Percentiles rank a stretch among this genome's conserved stretches.
Conservation (phyloP, 169 alveolate genomes). For the Plasmodium adleri region DNA sequence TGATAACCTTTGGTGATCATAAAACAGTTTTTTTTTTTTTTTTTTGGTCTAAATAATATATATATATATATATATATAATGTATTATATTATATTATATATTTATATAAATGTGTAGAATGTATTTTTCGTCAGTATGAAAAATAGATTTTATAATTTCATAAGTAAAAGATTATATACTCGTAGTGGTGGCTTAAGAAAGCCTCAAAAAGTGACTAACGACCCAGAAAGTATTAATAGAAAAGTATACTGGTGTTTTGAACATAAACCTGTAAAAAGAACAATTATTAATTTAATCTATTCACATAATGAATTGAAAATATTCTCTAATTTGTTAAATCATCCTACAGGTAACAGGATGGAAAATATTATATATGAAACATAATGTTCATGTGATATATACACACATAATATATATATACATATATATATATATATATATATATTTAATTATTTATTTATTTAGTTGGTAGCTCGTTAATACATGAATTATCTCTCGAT, state of each 20-base stretch:
- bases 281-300: constrained; percentile 78
- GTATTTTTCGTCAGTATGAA: constrained; percentile 28
- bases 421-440: neutral
- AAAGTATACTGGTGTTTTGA: constrained; percentile 87
- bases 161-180: constrained; percentile 60
- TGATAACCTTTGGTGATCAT: neutral
- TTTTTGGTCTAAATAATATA: neutral
- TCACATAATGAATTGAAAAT: constrained; percentile 71
- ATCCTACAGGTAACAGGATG: constrained; percentile 33
- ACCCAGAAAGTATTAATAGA: constrained; percentile 84
- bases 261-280: constrained; percentile 80
- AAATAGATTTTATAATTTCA: constrained; percentile 1
- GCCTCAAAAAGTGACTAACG: constrained; percentile 80
- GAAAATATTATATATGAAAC: too few species aligned
- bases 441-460: constrained; percentile 4
- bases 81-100: neutral
- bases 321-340: constrained; percentile 43
- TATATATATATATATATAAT: neutral
- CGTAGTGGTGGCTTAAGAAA: constrained; percentile 75
- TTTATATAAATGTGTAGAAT: neutral
- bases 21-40: neutral
- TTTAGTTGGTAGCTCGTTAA: constrained; percentile 78
- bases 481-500: constrained; percentile 84
- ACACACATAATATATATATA: constrained; percentile 73
- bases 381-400: constrained; percentile 11